Base-by-base conservation (phyloP, 768 basidiomycete species). In the Kockovaella imperatae region DNA sequence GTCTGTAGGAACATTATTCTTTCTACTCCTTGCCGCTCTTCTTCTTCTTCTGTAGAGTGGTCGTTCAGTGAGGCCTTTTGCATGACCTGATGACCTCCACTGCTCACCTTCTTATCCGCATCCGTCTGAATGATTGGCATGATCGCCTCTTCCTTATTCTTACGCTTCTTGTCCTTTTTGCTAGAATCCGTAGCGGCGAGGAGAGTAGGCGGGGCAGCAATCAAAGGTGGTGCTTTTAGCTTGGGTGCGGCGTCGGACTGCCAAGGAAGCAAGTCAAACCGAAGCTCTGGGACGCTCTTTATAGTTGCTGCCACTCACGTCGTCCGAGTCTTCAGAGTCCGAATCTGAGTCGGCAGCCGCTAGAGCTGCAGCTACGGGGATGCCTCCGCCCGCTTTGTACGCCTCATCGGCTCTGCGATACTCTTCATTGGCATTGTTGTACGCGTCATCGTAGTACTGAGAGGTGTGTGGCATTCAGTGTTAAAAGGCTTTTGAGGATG, bases 331-430 rank as follows among this genome's bases (percentile, higher is more conserved):
- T 10, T 32, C 31, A 10, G 4, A 24, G 45, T 23, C 4, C n/a
- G 18, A 15, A 23, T 34, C 39, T 48, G 1, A 23, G 7, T 17
- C 31, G 24, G 4, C 20, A 35, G 26, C 15, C 7, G n/a, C 15
- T 14, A 25, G 5, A 23, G 17, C 11, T 15, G 35, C 28, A 34
- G 35, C 13, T 8, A 20, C 14, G 45, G 39, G 32, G 21, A 24
- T 30, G 11, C 46, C 42, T 2, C 38, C 21, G 24, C 42, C 49
- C 34, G n/a, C 42, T 48, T 54, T 52, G 43, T 58, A 56, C 15
- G 44, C 51, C 14, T 49, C 76, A 67, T 86, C 81, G 38, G 82
- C 77, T 28, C 74, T 74, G 7, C 80, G 76, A 62, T 84, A 88
- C 30, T 75, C 73, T 50, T 76, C 75, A 65, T 85, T 86, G n/a